phyloP scores from a whole-genome alignment of 208 protist genomes.

The Trypanosoma congolense region DNA sequence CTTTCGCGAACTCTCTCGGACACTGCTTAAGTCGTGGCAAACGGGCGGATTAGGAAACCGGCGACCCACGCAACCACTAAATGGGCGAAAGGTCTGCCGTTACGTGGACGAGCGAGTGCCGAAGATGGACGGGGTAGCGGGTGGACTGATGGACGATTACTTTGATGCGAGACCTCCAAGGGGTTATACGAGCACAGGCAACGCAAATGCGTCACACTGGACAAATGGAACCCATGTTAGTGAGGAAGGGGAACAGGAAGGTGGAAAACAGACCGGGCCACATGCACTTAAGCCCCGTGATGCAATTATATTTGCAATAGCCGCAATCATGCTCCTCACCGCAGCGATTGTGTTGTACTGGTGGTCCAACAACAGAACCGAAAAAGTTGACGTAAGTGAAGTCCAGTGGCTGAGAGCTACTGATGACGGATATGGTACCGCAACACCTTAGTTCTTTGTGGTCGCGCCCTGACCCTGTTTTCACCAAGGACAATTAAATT shows the following conservation, averaged over 20 bases:
- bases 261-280: conserved; percentile 1
- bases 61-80: conserved; percentile 57
- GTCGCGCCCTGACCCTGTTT: not conserved
- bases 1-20: conserved; percentile 41
- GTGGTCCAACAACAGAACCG: not conserved
- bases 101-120: conserved; percentile 34
- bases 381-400: not conserved
- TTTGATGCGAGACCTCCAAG: not conserved
- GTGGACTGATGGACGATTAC: conserved; percentile 9
- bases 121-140: conserved; percentile 1
- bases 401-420: not conserved
- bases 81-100: conserved; percentile 53
- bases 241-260: not conserved
- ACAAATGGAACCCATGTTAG: not conserved
- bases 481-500: no score
- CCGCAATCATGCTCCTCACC: conserved; percentile 13
- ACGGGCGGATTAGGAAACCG: conserved; percentile 51
- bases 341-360: conserved; percentile 13
- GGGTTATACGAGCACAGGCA: not conserved
- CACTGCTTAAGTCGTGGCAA: conserved; percentile 34
- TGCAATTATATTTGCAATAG: not conserved
- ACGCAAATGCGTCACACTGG: conserved; percentile 12
- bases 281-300: not conserved
- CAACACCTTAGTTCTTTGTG: not conserved
- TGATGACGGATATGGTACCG: conserved; percentile 4